Percentiles rank a stretch among this genome's conserved stretches.
phyloP scores from a whole-genome alignment of 768 basidiomycete species.

The Tulasnella sp. region DNA sequence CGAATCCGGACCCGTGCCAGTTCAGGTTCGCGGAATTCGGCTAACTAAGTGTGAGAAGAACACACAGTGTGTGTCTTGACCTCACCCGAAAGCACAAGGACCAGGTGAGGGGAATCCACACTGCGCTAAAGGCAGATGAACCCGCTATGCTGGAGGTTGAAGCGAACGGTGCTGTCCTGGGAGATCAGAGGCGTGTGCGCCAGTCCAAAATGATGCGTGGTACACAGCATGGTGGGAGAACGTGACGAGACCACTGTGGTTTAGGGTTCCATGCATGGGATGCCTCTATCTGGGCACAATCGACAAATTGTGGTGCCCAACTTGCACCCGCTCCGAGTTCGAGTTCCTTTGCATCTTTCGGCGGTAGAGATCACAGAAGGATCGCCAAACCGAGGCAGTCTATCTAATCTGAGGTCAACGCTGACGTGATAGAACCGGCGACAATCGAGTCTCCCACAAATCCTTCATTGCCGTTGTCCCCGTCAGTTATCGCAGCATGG shows the following conservation, averaged over 20 bases:
- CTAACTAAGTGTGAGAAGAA: neutral
- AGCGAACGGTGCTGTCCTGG: neutral
- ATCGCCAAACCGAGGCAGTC: neutral
- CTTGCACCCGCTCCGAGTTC: neutral
- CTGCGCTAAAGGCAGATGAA: neutral
- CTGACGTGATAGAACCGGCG: neutral
- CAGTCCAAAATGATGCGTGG: neutral
- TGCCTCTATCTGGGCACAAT: neutral
- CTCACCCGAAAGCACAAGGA: neutral
- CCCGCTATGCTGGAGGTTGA: neutral
- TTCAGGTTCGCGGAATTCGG: neutral
- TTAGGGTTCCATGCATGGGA: neutral
- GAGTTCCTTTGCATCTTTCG: neutral
- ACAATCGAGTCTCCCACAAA: neutral
- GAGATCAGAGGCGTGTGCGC: neutral
- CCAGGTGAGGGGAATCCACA: neutral
- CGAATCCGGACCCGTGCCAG: neutral
- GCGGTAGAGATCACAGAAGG: neutral
- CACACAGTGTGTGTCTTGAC: neutral
- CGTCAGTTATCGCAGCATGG: neutral
- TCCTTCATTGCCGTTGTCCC: neutral
- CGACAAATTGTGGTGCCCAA: neutral
- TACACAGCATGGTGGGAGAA: neutral
- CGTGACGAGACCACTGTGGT: neutral
- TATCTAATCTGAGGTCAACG: neutral